Percentiles rank a stretch among this genome's conserved stretches.
phyloP scores from a whole-genome alignment of 2,329 filamentous ascomycete genomes.

The Apiospora marii region DNA sequence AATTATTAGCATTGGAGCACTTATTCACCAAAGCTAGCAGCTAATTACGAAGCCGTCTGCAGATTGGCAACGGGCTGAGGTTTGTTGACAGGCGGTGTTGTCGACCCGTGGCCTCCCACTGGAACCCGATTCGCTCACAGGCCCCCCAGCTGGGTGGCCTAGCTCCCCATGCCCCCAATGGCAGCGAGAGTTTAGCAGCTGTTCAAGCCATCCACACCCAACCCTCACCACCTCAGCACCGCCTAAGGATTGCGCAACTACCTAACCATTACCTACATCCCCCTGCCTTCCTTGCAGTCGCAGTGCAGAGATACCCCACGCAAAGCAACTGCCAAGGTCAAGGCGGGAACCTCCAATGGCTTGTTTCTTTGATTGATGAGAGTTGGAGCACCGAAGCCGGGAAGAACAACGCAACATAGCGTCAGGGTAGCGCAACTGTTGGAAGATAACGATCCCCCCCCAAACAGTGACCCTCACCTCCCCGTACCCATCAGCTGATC shows the following conservation, averaged over 20 bases:
- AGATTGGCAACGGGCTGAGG: background rate
- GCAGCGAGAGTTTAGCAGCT: slow-evolving; percentile 18
- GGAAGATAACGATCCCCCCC: slow-evolving; percentile 19
- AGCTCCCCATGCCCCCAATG: background rate
- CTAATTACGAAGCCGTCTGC: slow-evolving; percentile 16
- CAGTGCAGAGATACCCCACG: background rate
- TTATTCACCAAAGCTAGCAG: background rate
- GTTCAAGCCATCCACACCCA: background rate
- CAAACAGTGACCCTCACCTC: background rate
- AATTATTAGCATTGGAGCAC: background rate
- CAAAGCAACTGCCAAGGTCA: slow-evolving; percentile 8
- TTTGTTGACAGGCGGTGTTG: slow-evolving; percentile 2
- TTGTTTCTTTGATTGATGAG: background rate
- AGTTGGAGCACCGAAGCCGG: slow-evolving; percentile 16
- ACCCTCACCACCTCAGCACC: background rate
- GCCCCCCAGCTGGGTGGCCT: background rate
- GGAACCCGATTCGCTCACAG: slow-evolving; percentile 12
- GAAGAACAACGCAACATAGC: slow-evolving; percentile 12
- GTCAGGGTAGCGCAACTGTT: slow-evolving; percentile 8
- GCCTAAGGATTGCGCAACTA: background rate
- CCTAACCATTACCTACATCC: background rate
- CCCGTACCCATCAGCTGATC: slow-evolving; percentile 30
- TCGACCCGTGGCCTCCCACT: background rate
- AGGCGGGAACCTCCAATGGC: slow-evolving; percentile 7
- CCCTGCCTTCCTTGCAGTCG: background rate